Evolutionary conservation across 192 early-diverging fungal species (phyloP), one percentile per base, ranked within the genome.

Genomic region (Linnemannia exigua): DNA sequence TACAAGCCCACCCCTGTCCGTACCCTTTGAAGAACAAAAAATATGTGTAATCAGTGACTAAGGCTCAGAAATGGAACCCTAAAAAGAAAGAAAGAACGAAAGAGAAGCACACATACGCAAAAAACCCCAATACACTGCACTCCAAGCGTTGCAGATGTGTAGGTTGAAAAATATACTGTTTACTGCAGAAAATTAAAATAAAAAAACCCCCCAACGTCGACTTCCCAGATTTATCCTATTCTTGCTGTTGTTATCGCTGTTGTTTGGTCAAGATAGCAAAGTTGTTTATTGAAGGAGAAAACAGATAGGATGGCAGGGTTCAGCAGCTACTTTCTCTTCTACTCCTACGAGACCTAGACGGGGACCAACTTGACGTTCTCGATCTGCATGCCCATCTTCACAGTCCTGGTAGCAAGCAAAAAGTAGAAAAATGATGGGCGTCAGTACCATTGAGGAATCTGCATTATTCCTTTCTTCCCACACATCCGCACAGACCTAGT

Each of bases 1-100:
- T 86, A 77, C 79, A 86, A 86, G 51, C 78, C 84, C 22, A 70
- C 84, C 47, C 84, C 82, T 35, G 54, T 74, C 48, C 68, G 71
- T 38, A 63, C 72, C 8, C 75, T 73, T 14, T 74, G 73, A 72
- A n/a, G 25, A 31, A 3, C 7, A 15, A 31, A 12, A 4, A 44
- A 44, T 44, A 63, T 31, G 28, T 14, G n/a, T n/a, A n/a, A n/a
- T n/a, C n/a, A n/a, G n/a, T n/a, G n/a, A n/a, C n/a, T n/a, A n/a
- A n/a, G n/a, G n/a, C n/a, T n/a, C n/a, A 63, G 11, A 63, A 20
- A n/a, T 25, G 4, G 8, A 58, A 58, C 9, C 22, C 9, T 58
- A 22, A 58, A 58, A 9, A 15, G 12, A 63, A 31, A 31, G 15
- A 63, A 17, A 50, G 15, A 50, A 15, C 15, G 22, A 38, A 52